Base-by-base conservation (phyloP, 495 filamentous ascomycete species). In the Paragyromitra xinjiangensis region DNA sequence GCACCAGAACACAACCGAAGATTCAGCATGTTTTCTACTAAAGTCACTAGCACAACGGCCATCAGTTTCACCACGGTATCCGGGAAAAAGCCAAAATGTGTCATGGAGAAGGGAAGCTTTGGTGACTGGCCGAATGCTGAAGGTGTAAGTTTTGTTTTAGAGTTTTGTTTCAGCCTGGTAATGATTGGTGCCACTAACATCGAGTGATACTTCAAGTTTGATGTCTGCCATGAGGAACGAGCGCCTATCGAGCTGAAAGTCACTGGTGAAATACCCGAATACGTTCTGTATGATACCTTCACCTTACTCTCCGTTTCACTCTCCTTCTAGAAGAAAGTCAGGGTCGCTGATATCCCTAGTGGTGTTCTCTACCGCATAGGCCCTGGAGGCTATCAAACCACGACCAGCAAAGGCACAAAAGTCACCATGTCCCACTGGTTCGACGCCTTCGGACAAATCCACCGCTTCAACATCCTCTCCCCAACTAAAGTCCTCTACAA, bases 331-430 rank as follows among this genome's bases (percentile, higher is more conserved):
- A 12, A 12, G 2, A 56, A 29, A 19, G 1, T 40, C 64, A 40
- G 29, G 69, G 56, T 61, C 80, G 51, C 73, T 26, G 7, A 39
- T 48, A 48, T 58, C 64, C 85, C 86, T 44, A 83, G 81, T 34
- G 93, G 93, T 5, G 85, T 86, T 1, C 85, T 95, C 3, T 94
- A 91, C 78, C 88, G 93, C 3, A 94, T 90, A 2, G 92, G 92
- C 0, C 91, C 91, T 0, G 91, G 91, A 0, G 84, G 86, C 19
- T 87, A 87, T 73, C 87, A 87, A 70, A 80, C 92, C 7, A 83
- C 90, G 55, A 86, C 86, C 16, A 86, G 89, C 16, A 83, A 87
- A 0, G 88, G 87, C 40, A 86, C 86, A 1, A 88, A 86, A 0
- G 88, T 88, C 76, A 83, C 84, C 37, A 83, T 88, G 7, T 87